phyloP scores from a whole-genome alignment of 192 early-diverging fungal genomes.

The Coemansia asiatica region DNA sequence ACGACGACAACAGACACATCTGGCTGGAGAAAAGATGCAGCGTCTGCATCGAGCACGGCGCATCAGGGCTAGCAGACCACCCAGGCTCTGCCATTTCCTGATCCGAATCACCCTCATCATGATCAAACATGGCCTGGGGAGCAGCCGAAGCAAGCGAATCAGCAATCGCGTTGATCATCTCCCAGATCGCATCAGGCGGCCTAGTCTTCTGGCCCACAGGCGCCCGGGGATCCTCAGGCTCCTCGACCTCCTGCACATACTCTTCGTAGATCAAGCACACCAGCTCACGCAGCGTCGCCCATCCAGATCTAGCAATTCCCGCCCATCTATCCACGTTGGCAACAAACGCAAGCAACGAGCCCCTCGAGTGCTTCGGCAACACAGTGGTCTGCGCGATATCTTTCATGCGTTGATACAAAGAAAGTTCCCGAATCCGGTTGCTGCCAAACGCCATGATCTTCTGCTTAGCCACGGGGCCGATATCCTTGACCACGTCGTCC shows the following conservation, averaged over 20 bases:
- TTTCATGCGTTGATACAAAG: not conserved
- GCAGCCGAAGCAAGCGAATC: constrained; percentile 16
- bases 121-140: not conserved
- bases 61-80: not conserved
- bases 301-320: constrained; percentile 1
- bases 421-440: not conserved
- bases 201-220: not conserved
- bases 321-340: constrained; percentile 16
- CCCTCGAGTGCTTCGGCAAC: constrained; percentile 15
- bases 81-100: not conserved
- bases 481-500: constrained; percentile 15
- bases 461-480: constrained; percentile 15
- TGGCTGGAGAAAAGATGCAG: constrained; percentile 38
- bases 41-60: constrained; percentile 17
- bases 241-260: constrained; percentile 14
- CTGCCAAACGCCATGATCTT: constrained; percentile 10
- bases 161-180: constrained; percentile 24
- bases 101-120: not conserved
- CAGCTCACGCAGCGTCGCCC: constrained; percentile 10
- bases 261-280: constrained; percentile 18
- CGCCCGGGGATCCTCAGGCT: not conserved
- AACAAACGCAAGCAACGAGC: constrained; percentile 21
- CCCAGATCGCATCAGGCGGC: constrained; percentile 22
- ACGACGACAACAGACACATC: constrained; percentile 41
- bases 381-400: not conserved